These are phyloP conservation scores for Periconia macrospinosa DNA, from an alignment of 2,329 filamentous ascomycete species.

Conservation along the genomic window DNA sequence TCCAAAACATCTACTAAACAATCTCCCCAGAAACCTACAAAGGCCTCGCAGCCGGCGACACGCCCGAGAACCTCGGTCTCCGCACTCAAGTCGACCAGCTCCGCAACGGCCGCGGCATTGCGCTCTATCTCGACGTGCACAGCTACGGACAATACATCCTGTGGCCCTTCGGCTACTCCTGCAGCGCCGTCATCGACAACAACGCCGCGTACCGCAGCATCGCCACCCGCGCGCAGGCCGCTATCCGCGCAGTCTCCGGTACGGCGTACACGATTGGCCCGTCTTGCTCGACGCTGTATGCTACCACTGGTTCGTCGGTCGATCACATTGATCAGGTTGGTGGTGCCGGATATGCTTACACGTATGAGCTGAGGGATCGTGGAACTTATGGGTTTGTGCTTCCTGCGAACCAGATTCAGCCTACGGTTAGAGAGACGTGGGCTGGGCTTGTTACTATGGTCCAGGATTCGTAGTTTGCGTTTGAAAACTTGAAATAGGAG, in stretches of 20 bases:
- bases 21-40: constrained; percentile 38
- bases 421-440: constrained; percentile 52
- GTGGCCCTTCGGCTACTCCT: constrained; percentile 60
- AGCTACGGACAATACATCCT: constrained; percentile 50
- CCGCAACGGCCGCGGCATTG: constrained; percentile 51
- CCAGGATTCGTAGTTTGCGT: neutral
- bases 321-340: constrained; percentile 50
- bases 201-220: constrained; percentile 54
- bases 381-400: constrained; percentile 53
- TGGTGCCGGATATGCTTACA: constrained; percentile 49
- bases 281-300: constrained; percentile 63
- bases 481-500: too few relatives aligned
- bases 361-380: constrained; percentile 53
- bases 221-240: constrained; percentile 51
- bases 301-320: constrained; percentile 50
- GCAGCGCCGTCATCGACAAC: constrained; percentile 51
- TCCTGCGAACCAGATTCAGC: constrained; percentile 52
- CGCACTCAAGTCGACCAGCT: constrained; percentile 46
- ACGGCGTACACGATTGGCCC: constrained; percentile 49
- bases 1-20: too few relatives aligned
- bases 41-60: constrained; percentile 33
- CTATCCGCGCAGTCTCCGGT: constrained; percentile 58
- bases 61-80: constrained; percentile 44
- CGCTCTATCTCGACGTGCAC: constrained; percentile 67
- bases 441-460: constrained; percentile 35